phyloP scores from a whole-genome alignment of 2,329 filamentous ascomycete genomes.

The Nemania abortiva region DNA sequence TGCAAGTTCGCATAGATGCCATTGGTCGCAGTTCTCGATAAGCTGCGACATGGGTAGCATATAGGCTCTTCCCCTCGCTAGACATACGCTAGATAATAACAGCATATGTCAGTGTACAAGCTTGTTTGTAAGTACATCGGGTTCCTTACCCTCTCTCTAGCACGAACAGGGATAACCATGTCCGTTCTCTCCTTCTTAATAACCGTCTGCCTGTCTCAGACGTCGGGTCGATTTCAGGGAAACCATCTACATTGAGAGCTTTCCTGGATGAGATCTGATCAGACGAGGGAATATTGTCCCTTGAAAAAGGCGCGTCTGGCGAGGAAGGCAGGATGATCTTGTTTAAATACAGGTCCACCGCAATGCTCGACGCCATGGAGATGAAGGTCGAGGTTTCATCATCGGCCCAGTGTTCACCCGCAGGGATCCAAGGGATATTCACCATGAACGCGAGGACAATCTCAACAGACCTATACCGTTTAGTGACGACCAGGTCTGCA shows the following conservation, averaged over 20 bases:
- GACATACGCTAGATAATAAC: constrained; percentile 64
- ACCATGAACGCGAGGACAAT: constrained; percentile 81
- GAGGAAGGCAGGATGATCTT: constrained; percentile 72
- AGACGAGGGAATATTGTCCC: constrained; percentile 67
- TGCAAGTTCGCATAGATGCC: constrained; percentile 73
- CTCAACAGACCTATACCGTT: constrained; percentile 76
- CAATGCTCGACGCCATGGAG: constrained; percentile 75
- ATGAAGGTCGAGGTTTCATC: constrained; percentile 80
- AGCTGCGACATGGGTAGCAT: constrained; percentile 75
- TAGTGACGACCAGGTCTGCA: constrained; percentile 70
- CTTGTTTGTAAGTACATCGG: neutral
- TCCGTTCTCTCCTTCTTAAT: constrained; percentile 73
- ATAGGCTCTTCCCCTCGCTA: constrained; percentile 76
- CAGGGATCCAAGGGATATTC: constrained; percentile 81
- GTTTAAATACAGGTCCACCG: constrained; percentile 76
- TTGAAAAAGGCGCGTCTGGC: constrained; percentile 57
- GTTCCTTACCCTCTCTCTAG: constrained; percentile 72
- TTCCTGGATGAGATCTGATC: constrained; percentile 76
- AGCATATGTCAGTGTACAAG: constrained; percentile 39
- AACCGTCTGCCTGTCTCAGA: constrained; percentile 72
- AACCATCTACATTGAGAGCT: constrained; percentile 76
- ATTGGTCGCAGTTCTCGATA: constrained; percentile 75
- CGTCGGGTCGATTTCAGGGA: constrained; percentile 69
- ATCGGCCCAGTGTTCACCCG: constrained; percentile 74
- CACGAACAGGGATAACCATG: constrained; percentile 79